phyloP scores from a whole-genome alignment of 2,329 filamentous ascomycete species.

The Bipolaris victoriae region DNA sequence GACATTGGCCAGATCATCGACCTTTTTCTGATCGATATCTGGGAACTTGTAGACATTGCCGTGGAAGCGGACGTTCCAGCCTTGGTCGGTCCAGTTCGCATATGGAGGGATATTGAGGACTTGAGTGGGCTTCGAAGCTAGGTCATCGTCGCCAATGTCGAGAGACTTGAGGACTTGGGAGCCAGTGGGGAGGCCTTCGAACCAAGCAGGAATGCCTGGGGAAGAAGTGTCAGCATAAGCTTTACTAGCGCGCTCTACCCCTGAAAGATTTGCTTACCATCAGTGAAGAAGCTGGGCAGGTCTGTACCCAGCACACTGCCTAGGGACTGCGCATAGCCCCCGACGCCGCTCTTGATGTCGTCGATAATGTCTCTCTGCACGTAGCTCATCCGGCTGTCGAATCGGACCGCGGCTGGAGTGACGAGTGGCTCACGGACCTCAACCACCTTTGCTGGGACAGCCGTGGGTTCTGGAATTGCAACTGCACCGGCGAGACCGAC shows the following conservation, averaged over 20 bases:
- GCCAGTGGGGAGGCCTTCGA: conserved; percentile 67
- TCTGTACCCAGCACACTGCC: conserved; percentile 44
- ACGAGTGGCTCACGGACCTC: conserved; percentile 39
- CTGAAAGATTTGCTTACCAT: conserved; percentile 31
- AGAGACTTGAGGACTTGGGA: conserved; percentile 67
- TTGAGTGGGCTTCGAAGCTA: conserved; percentile 69
- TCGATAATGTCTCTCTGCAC: conserved; percentile 41
- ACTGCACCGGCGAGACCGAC: conserved; percentile 33
- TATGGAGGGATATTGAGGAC: conserved; percentile 71
- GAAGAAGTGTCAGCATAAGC: conserved; percentile 25
- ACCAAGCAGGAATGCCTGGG: conserved; percentile 67
- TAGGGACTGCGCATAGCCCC: conserved; percentile 38
- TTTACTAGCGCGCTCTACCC: conserved; percentile 19
- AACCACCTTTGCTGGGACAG: conserved; percentile 39
- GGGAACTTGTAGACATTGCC: conserved; percentile 84
- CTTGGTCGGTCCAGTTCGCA: conserved; percentile 78
- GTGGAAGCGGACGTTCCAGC: conserved; percentile 78
- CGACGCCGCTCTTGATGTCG: conserved; percentile 42
- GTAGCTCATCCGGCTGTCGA: conserved; percentile 41
- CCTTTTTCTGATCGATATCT: conserved; percentile 66
- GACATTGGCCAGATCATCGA: conserved; percentile 72
- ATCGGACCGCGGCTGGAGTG: conserved; percentile 44
- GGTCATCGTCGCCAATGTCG: conserved; percentile 63
- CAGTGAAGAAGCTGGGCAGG: conserved; percentile 47
- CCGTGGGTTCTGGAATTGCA: conserved; percentile 42